Conservation (phyloP, 2,329 filamentous ascomycete species). For the Fusarium nanum region DNA sequence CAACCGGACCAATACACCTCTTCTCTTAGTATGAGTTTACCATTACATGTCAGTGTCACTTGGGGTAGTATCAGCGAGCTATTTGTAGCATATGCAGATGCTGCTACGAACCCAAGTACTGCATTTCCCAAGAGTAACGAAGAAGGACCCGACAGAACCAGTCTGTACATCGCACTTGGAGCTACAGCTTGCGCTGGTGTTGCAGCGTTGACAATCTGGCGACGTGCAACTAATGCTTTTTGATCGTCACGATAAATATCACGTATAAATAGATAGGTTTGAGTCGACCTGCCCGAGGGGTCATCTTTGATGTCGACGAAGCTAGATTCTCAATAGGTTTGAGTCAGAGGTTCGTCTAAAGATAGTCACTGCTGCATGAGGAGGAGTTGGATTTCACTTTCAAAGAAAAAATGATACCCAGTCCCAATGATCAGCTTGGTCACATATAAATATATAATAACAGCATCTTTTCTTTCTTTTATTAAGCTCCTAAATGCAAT, state of each 20-base stretch:
- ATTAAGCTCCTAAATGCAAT: background rate
- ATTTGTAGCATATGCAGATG: slow-evolving; percentile 91
- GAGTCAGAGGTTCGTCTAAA: background rate
- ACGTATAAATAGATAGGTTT: background rate
- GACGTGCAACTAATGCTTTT: slow-evolving; percentile 63
- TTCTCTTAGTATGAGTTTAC: slow-evolving; percentile 86
- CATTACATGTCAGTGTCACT: slow-evolving; percentile 92
- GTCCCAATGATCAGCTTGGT: slow-evolving; percentile 35
- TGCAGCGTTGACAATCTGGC: slow-evolving; percentile 74
- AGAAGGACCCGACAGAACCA: slow-evolving; percentile 83
- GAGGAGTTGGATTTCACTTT: slow-evolving; percentile 44
- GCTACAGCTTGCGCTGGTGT: slow-evolving; percentile 74
- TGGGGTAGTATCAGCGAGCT: slow-evolving; percentile 95
- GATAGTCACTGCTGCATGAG: slow-evolving; percentile 28
- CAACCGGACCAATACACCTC: slow-evolving; percentile 94
- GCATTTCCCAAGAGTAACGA: slow-evolving; percentile 93
- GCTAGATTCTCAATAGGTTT: too few species aligned
- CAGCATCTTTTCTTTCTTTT: slow-evolving; percentile 29
- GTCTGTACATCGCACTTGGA: slow-evolving; percentile 85
- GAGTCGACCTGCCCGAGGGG: too few species aligned
- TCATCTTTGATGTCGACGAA: too few species aligned
- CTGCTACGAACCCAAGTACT: slow-evolving; percentile 87
- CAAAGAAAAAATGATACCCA: slow-evolving; percentile 50
- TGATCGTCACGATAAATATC: slow-evolving; percentile 33
- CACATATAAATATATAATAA: slow-evolving; percentile 38